Evolutionary conservation across 371 early-diverging fungal species (phyloP), one percentile per base, ranked within the genome.

Genomic region (Chytridiales sp.): DNA sequence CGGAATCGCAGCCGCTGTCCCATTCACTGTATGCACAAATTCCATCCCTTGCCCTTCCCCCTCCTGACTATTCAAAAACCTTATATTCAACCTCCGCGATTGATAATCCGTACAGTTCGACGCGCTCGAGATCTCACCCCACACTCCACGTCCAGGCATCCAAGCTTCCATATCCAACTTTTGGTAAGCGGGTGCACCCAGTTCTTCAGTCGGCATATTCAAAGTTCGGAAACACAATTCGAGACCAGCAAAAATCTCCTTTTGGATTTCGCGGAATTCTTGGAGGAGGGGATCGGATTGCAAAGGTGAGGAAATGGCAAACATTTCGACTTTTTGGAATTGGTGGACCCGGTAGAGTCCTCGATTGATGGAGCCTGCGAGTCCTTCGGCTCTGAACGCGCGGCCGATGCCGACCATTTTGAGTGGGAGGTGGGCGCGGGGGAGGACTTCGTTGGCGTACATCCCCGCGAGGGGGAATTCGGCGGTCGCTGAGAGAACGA

Each of bases 101-200:
- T 87, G 88, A 75, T 93, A 98, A 73, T 83, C 81, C 21, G 83
- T 83, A 62, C 83, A 81, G 22, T 50, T 19, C 29, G 29, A 19
- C 4, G 47, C 35, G 4, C 30, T 27, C 15, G n/a, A 19, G 72
- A 86, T 85, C 77, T 96, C 97, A 26, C 97, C 97, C 94, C 94
- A 96, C 15, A 64, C 63, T 34, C 79, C 74, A 36, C 89, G 76
- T 1, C 93, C 94, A 1, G 95, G 95, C 89, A 96, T 89, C 92
- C 93, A 94, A 5, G 93, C 94, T 70, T 96, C 97, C 62, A 96
- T 91, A 59, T 96, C 95, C 64, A 85, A 91, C 61, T 96, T 96
- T 35, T 87, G 79, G 70, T 86, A 91, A 0, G 94, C 95, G 52
- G 93, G 91, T 8, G 93, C 92, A 17, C 95, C 97, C 22, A 96